Base-by-base conservation (phyloP, 768 basidiomycete genomes). In the Mycena capillaripes region DNA sequence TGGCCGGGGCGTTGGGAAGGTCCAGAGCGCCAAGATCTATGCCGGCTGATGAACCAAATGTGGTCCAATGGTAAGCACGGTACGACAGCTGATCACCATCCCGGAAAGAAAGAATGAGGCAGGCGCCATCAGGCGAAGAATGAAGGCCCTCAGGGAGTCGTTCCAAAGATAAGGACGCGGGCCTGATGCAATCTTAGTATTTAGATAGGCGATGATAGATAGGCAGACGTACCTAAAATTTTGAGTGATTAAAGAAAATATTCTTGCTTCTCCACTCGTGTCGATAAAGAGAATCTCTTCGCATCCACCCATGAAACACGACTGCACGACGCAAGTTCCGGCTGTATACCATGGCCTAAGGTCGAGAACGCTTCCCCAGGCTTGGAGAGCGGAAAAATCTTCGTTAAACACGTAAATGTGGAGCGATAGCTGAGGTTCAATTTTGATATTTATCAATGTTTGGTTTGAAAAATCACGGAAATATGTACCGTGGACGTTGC, bases 281-380 rank as follows among this genome's bases (percentile, higher is more conserved):
- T 91, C 90, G 5, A 90, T 79, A 0, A 91, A 76, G 0, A 88
- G 73, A 3, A 91, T 57, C 65, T 91, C 91, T 71, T 91, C 90
- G 36, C 76, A 84, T 7, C 88, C 88, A 55, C 79, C 79, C 2
- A 89, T 81, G 67, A 91, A 90, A 48, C 84, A 82, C 1, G 84
- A 81, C 19, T 81, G 80, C 2, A 57, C 68, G 17, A 90, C 82
- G 6, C 65, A 65, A 11, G 65, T 69, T 8, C 69, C 75, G 0
- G 75, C 66, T 10, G 75, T 62, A 71, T 88, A 89, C 89, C 89
- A 91, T 0, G 73, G 59, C 4, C 69, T 69, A 11, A 91, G 80
- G 50, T 86, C 81, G 8, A 87, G 78, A 0, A 84, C 60, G 11
- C 78, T 83, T 1, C 88, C 89, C 55, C 78, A 79, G 1, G 81